Evolutionary conservation across 2,329 filamentous ascomycete species (phyloP).

Genomic region (Chaetomium strumarium): DNA sequence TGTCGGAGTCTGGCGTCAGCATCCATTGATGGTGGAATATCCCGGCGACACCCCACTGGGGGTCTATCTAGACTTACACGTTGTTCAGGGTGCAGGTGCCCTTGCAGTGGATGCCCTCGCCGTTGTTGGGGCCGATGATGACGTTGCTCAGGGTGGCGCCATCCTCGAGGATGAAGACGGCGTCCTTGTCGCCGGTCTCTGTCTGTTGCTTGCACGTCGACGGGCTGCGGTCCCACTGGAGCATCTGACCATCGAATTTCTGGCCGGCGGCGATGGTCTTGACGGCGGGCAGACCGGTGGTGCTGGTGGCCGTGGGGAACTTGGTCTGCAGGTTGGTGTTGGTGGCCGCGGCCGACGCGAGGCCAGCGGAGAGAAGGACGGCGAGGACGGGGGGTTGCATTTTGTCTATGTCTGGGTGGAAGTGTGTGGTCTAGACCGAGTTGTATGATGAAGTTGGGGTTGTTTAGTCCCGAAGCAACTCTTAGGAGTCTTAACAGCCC

Average conservation of each 20-base stretch:
- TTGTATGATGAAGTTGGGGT: no score
- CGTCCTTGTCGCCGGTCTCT: conserved; percentile 30
- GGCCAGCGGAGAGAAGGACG: conserved; percentile 14
- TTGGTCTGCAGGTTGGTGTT: conserved; percentile 26
- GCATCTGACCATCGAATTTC: conserved; percentile 43
- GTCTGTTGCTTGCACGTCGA: conserved; percentile 23
- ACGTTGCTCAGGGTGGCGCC: conserved; percentile 47
- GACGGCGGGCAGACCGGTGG: conserved; percentile 35
- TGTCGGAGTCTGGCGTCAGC: no score
- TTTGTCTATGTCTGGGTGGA: background rate
- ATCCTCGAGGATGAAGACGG: conserved; percentile 45
- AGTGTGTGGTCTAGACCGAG: background rate
- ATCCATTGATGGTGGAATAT: no score
- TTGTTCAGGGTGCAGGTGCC: conserved; percentile 40
- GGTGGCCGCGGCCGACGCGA: conserved; percentile 19
- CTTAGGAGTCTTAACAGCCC: background rate
- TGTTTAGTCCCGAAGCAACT: no score
- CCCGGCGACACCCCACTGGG: no score
- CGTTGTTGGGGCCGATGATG: conserved; percentile 44
- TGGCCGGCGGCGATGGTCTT: conserved; percentile 39
- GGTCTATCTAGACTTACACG: conserved; percentile 24
- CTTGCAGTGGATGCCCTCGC: conserved; percentile 45
- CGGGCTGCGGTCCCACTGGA: conserved; percentile 25
- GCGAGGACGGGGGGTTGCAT: background rate
- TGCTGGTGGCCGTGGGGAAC: conserved; percentile 36